phyloP scores from a whole-genome alignment of 73 alveolate genomes.

The Symbiodinium pilosum region DNA sequence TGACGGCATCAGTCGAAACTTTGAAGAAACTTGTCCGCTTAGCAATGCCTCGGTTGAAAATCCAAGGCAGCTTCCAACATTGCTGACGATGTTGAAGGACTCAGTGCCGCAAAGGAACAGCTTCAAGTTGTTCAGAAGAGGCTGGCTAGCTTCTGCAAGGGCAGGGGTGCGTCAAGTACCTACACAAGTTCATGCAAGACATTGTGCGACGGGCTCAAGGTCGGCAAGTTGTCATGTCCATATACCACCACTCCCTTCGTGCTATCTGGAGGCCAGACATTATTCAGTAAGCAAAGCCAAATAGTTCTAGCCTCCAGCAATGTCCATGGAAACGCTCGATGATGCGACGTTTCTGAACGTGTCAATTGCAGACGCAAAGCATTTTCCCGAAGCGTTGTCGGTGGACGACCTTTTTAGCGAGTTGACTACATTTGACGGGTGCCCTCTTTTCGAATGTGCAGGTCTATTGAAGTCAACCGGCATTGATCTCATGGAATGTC shows the following conservation, averaged over 20 bases:
- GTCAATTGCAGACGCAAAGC: slow-evolving; percentile 72
- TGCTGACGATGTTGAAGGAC: slow-evolving; percentile 68
- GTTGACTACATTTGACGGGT: slow-evolving; percentile 60
- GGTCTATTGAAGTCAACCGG: slow-evolving; percentile 41
- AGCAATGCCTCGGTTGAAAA: no score
- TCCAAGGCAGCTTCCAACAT: slow-evolving; percentile 37
- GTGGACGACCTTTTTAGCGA: slow-evolving; percentile 51
- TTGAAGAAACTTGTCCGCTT: not conserved
- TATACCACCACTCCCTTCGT: no score
- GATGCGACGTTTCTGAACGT: slow-evolving; percentile 17
- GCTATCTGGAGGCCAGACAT: no score
- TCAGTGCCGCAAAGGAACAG: slow-evolving; percentile 35
- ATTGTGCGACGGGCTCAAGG: no score
- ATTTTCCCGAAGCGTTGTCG: not conserved
- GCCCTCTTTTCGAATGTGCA: slow-evolving; percentile 47
- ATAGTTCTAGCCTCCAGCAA: no score
- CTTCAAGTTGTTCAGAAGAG: slow-evolving; percentile 79
- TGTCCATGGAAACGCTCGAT: not conserved
- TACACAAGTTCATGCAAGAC: no score
- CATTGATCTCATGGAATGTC: slow-evolving; percentile 72
- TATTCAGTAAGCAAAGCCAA: no score
- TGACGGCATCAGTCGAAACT: not conserved
- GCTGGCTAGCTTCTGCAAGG: no score
- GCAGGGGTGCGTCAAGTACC: no score
- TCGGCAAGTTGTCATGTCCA: no score